Percentiles rank a stretch among this genome's conserved stretches.
Evolutionary conservation across 306 rosid genomes (phyloP).

Genomic region (Alnus rubra): DNA sequence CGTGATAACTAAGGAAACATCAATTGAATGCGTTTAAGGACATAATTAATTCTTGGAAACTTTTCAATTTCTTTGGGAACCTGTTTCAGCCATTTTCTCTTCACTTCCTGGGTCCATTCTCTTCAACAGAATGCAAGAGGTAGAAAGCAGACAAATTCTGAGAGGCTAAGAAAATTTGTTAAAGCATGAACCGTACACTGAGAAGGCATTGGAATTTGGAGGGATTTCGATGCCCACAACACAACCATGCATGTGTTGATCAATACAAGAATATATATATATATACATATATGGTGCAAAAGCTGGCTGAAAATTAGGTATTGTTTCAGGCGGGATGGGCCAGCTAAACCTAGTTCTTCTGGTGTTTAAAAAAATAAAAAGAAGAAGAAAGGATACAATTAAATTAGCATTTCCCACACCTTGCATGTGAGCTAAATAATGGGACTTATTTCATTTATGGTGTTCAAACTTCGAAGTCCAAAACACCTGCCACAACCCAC

Average conservation of each 20-base stretch:
- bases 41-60: no score
- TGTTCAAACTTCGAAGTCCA: background rate
- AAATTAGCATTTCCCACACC: background rate
- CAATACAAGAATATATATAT: background rate
- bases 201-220: no score
- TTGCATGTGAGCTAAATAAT: constrained; percentile 5
- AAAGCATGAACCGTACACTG: background rate
- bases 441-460: background rate
- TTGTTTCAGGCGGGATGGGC: background rate
- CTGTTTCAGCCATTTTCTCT: no score
- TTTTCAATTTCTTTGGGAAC: no score
- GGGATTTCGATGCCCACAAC: background rate
- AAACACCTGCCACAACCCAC: background rate
- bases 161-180: background rate
- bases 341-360: background rate
- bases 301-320: background rate
- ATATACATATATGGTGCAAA: no score
- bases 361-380: background rate
- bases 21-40: no score
- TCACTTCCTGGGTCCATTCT: no score
- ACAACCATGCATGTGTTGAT: background rate
- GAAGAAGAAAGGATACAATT: background rate
- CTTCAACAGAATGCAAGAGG: no score
- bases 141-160: background rate
- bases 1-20: no score